Base-by-base conservation (phyloP, 2,329 filamentous ascomycete genomes). In the Ceratocystis colombiana region DNA sequence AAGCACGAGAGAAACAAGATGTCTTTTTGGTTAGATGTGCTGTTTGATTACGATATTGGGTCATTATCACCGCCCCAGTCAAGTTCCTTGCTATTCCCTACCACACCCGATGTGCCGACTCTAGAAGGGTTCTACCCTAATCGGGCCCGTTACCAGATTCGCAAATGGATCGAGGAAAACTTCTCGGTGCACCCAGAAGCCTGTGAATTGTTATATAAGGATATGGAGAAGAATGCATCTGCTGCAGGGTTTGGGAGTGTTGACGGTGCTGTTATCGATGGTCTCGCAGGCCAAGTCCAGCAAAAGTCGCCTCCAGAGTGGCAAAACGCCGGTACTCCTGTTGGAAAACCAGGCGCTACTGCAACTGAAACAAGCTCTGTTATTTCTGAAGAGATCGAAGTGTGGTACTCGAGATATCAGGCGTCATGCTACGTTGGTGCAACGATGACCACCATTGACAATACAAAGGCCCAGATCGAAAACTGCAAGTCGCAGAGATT, bases 1-100 rank as follows among this genome's bases (percentile, higher is more conserved):
- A 86, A 86, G 68, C 85, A 87, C 70, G 84, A 87, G 71, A 77
- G 85, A 45, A 87, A 87, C 73, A 88, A 88, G 72, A 87, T 87
- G 83, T 79, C 82, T 0, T 87, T 88, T 68, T 88, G 85, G 84
- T 83, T 82, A 66, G 82, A 84, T 65, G 82, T 87, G 33, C 75
- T 88, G 6, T 86, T 86, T 65, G 84, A 87, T 65, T 83, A 84
- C 37, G 79, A 80, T 37, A 77, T 76, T 5, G 75, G 62, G 5
- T 61, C 68, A n/a, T 64, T 65, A 12, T 64, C 59, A 75, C 2
- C 74, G 77, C 37, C 77, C 77, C 7, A 77, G 78, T 66, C 66
- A 7, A 61, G 50, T 15, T 61, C 64, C 6, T 50, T 64, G 10
- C 44, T 64, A 8, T 66, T 53, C 20, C 64, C 57, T 25, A 37